A percentile compares a stretch with the other conserved stretches of the same genome.
Conservation (phyloP, 768 basidiomycete species). For the Auricularia sp. region DNA sequence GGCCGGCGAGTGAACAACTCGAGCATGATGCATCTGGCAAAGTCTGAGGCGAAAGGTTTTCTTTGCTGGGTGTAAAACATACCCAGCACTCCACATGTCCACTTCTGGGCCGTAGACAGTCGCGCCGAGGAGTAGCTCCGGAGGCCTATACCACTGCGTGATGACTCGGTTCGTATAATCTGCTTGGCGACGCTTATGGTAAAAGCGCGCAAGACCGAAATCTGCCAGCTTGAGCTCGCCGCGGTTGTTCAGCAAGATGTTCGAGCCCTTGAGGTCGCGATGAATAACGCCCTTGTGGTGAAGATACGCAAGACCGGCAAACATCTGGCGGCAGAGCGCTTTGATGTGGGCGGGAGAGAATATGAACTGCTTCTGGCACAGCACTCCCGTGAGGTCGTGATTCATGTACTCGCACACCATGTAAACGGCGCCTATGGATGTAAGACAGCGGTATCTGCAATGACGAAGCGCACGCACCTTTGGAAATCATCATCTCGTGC, state of each 20-base stretch:
- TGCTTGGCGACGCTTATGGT: conserved; percentile 76
- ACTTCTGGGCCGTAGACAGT: conserved; percentile 96
- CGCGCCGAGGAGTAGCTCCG: conserved; percentile 88
- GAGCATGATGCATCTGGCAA: conserved; percentile 87
- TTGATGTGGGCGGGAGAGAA: conserved; percentile 88
- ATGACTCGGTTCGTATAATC: conserved; percentile 99
- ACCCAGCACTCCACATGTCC: conserved; percentile 99
- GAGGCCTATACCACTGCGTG: conserved; percentile 96
- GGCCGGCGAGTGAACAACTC: conserved; percentile 94
- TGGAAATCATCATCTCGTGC: conserved; percentile 98
- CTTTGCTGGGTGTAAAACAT: conserved; percentile 16
- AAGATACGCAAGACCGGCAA: conserved; percentile 86
- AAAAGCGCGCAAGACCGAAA: conserved; percentile 94
- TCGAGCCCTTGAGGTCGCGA: conserved; percentile 97
- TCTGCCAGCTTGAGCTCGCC: conserved; percentile 95
- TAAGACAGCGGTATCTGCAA: not conserved
- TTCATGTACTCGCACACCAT: conserved; percentile 99
- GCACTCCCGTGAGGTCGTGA: conserved; percentile 89
- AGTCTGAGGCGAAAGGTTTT: not conserved
- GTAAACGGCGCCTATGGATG: conserved; percentile 70
- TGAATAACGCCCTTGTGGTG: conserved; percentile 95
- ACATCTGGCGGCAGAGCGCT: conserved; percentile 92
- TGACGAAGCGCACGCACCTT: conserved; percentile 42
- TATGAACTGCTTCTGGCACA: conserved; percentile 79
- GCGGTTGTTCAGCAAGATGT: conserved; percentile 83